Percentiles rank a stretch among this genome's conserved stretches.
phyloP scores from a whole-genome alignment of 2,329 filamentous ascomycete species.

The Lachnellula willkommii region DNA sequence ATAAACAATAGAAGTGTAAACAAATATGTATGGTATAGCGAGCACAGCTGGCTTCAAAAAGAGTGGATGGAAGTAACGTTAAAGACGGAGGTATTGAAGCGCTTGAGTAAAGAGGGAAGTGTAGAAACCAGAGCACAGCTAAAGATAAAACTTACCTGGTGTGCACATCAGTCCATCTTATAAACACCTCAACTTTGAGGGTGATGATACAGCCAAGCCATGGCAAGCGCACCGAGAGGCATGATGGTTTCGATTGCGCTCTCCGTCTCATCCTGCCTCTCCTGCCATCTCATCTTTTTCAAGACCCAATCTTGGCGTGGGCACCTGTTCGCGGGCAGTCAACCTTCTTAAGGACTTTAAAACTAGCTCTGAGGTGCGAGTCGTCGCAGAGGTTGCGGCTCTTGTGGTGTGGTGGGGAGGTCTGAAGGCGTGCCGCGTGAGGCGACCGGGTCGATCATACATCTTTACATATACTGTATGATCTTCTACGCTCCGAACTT shows the following conservation, averaged over 20 bases:
- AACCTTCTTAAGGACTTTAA: neutral
- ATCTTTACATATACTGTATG: neutral
- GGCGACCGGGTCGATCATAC: conserved; percentile 2
- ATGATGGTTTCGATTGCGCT: conserved; percentile 19
- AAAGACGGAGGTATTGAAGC: conserved; percentile 10
- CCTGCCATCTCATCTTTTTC: no score
- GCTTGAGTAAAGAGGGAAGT: conserved; percentile 9
- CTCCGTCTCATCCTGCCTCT: conserved; percentile 18
- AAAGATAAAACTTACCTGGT: conserved; percentile 10
- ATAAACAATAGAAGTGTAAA: conserved; percentile 18
- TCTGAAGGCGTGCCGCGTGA: neutral
- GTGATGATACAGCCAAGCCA: neutral
- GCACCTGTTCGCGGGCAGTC: neutral
- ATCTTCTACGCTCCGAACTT: neutral
- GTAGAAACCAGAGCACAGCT: conserved; percentile 20
- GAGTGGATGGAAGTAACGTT: conserved; percentile 12
- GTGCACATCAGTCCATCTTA: conserved; percentile 12
- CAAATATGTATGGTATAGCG: conserved; percentile 11
- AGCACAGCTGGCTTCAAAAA: conserved; percentile 27
- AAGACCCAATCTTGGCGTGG: neutral
- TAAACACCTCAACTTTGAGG: neutral
- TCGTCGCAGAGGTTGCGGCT: neutral
- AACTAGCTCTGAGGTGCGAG: conserved; percentile 2
- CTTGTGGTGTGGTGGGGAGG: neutral
- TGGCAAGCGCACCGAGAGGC: neutral